A percentile compares a stretch with the other conserved stretches of the same genome.
Conservation (phyloP, 805 yeast species). For the Grigorovia yakushimaensis region DNA sequence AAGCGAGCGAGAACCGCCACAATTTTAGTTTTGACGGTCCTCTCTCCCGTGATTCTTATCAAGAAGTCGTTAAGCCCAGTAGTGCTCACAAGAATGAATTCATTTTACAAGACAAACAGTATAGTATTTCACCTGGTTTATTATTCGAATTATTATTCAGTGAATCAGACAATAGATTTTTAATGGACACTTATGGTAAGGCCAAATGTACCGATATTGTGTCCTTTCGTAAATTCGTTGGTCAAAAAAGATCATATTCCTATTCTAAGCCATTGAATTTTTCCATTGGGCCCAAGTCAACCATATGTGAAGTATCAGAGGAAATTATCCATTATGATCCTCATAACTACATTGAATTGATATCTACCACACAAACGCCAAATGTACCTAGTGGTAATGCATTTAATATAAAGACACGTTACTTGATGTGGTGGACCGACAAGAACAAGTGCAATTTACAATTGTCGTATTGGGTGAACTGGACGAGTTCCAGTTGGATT, state of each 20-base stretch:
- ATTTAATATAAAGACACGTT: slow-evolving; percentile 64
- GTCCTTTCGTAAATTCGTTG: not conserved
- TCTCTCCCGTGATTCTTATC: slow-evolving; percentile 10
- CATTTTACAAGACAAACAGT: slow-evolving; percentile 40
- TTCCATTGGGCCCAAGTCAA: slow-evolving; percentile 88
- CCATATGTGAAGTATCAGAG: slow-evolving; percentile 62
- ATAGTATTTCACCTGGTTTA: slow-evolving; percentile 70
- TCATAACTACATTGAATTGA: slow-evolving; percentile 45
- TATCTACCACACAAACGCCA: slow-evolving; percentile 65
- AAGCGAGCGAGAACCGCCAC: not conserved
- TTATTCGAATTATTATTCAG: slow-evolving; percentile 68
- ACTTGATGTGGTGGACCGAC: slow-evolving; percentile 67
- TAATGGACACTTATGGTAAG: not conserved
- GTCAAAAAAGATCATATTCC: slow-evolving; percentile 38
- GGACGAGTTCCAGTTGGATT: slow-evolving; percentile 89
- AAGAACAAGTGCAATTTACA: slow-evolving; percentile 38
- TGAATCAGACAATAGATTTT: slow-evolving; percentile 29
- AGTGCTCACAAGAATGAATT: slow-evolving; percentile 36
- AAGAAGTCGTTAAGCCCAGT: not conserved
- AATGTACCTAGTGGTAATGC: slow-evolving; percentile 87
- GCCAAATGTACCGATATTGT: not conserved
- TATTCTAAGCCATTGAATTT: slow-evolving; percentile 70
- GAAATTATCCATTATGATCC: slow-evolving; percentile 42
- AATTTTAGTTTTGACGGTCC: slow-evolving; percentile 46
- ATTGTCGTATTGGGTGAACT: slow-evolving; percentile 60